These are phyloP conservation scores for Mycena capillaripes DNA, from an alignment of 768 basidiomycete species.

Conservation along the genomic window DNA sequence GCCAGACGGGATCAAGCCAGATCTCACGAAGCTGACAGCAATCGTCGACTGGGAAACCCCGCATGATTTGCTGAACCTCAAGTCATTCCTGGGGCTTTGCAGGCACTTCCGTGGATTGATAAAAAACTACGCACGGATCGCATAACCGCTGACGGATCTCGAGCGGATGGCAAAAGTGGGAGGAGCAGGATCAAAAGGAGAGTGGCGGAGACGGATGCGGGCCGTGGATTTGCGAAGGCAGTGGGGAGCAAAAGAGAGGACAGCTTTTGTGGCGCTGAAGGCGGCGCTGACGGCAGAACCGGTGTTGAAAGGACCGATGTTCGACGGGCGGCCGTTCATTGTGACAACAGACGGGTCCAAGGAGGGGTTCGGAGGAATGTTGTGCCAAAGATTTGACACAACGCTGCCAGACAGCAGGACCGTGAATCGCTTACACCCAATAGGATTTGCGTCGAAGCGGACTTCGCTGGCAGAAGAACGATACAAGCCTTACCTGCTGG, in stretches of 20 bases:
- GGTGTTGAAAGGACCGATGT: conserved; percentile 31
- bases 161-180: neutral
- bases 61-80: neutral
- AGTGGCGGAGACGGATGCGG: neutral
- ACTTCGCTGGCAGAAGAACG: conserved; percentile 45
- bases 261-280: neutral
- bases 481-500: conserved; percentile 43
- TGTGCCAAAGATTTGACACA: conserved; percentile 37
- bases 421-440: conserved; percentile 39
- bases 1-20: conserved; percentile 48
- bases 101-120: conserved; percentile 50
- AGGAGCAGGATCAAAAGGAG: neutral
- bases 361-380: neutral
- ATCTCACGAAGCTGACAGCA: conserved; percentile 52
- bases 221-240: neutral
- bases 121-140: conserved; percentile 41
- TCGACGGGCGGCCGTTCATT: neutral
- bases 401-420: conserved; percentile 24
- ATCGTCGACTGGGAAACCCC: conserved; percentile 46
- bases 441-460: conserved; percentile 50
- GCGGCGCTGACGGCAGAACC: neutral
- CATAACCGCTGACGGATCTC: neutral
- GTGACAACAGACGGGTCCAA: neutral
- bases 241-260: neutral
- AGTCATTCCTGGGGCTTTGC: conserved; percentile 50